These are phyloP conservation scores for Pezicula rhizophila DNA, from an alignment of 2,329 filamentous ascomycete genomes.

Conservation along the genomic window DNA sequence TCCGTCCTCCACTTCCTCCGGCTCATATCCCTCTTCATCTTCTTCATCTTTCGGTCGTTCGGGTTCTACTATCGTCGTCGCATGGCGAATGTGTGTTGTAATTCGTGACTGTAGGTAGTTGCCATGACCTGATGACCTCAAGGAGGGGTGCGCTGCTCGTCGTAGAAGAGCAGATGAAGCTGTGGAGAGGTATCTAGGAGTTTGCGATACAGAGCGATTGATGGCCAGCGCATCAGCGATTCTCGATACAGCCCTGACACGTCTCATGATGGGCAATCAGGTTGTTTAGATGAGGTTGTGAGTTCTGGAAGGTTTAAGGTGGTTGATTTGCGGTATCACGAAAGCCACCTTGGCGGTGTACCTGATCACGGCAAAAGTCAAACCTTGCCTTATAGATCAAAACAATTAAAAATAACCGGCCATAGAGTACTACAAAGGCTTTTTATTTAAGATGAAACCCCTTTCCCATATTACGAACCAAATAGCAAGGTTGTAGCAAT, in stretches of 20 bases:
- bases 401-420: too few species aligned
- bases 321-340: too few species aligned
- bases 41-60: background rate
- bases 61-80: background rate
- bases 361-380: too few species aligned
- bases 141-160: background rate
- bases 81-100: slow-evolving; percentile 14
- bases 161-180: slow-evolving; percentile 12
- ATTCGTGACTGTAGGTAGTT: slow-evolving; percentile 1
- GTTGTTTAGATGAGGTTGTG: background rate
- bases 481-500: too few species aligned
- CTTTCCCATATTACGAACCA: too few species aligned
- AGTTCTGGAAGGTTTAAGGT: too few species aligned
- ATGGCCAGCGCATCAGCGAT: slow-evolving; percentile 12
- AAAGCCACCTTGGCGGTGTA: too few species aligned
- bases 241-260: slow-evolving; percentile 19
- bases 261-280: slow-evolving; percentile 24
- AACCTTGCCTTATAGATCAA: too few species aligned
- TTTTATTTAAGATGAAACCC: too few species aligned
- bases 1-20: slow-evolving; percentile 12
- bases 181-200: slow-evolving; percentile 19
- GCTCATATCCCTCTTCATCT: too few species aligned
- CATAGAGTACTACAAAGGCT: too few species aligned
- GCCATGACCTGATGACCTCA: background rate
- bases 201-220: slow-evolving; percentile 9